Percentiles rank a stretch among this genome's conserved stretches.
Conservation (phyloP, 2,329 filamentous ascomycete genomes). For the Diaporthe humulicola region DNA sequence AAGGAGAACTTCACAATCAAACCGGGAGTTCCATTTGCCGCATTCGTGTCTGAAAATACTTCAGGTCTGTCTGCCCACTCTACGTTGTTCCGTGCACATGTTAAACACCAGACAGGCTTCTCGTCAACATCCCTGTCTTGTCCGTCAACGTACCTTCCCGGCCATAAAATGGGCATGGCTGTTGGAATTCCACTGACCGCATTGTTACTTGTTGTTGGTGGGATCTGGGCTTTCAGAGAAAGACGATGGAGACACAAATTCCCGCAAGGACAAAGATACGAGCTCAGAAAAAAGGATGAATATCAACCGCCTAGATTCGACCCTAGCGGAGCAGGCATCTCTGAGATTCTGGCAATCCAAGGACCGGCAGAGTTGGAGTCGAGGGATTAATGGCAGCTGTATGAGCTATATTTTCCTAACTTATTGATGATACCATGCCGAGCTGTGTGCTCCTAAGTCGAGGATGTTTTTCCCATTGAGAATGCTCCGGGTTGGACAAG, state of each 20-base stretch:
- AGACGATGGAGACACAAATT: background rate
- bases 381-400: too few relatives aligned
- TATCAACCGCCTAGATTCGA: background rate
- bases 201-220: background rate
- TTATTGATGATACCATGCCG: background rate
- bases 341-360: background rate
- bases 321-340: background rate
- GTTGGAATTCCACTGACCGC: background rate
- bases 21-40: background rate
- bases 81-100: background rate
- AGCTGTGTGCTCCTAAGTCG: too few relatives aligned
- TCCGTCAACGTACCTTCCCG: background rate
- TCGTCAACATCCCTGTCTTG: background rate
- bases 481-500: too few relatives aligned
- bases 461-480: too few relatives aligned
- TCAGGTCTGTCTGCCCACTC: background rate
- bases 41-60: background rate
- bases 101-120: background rate
- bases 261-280: background rate
- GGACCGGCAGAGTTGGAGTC: background rate
- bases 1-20: background rate
- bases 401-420: background rate
- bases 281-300: background rate
- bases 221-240: background rate
- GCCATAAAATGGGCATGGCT: background rate